A percentile compares a stretch with the other conserved stretches of the same genome.
Evolutionary conservation across 148 eudicot species (phyloP).

Genomic region (Camellia japonica): DNA sequence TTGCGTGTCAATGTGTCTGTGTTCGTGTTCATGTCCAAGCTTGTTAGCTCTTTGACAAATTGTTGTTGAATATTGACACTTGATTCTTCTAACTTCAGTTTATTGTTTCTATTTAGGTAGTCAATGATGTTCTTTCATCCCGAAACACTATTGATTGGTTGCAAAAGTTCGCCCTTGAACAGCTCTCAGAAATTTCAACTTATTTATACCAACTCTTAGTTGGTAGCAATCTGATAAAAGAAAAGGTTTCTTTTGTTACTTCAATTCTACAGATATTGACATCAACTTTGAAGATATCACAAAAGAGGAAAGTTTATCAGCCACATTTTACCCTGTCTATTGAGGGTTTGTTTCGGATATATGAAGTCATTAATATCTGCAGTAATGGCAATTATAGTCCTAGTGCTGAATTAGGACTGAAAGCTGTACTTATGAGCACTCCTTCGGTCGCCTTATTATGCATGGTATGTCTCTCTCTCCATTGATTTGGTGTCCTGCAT

Average conservation of each 20-base stretch:
- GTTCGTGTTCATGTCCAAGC: too few relatives aligned
- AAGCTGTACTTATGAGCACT: slow-evolving; percentile 61
- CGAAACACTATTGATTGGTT: slow-evolving; percentile 57
- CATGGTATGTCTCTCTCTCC: slow-evolving; percentile 50
- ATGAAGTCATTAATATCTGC: slow-evolving; percentile 43
- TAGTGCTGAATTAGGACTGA: slow-evolving; percentile 54
- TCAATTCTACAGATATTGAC: slow-evolving; percentile 45
- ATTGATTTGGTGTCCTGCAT: slow-evolving; percentile 5
- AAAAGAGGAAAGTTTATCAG: slow-evolving; percentile 49
- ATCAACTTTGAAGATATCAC: slow-evolving; percentile 62
- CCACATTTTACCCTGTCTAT: slow-evolving; percentile 68
- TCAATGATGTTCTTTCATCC: slow-evolving; percentile 42
- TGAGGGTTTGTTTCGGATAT: slow-evolving; percentile 53
- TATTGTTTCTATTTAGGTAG: slow-evolving; percentile 41
- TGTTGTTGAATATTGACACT: background rate
- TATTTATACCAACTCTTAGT: slow-evolving; percentile 56
- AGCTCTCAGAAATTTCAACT: slow-evolving; percentile 74
- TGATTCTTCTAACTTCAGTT: slow-evolving; percentile 1
- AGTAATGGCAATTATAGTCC: slow-evolving; percentile 24
- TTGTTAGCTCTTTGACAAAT: background rate
- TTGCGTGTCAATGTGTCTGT: too few relatives aligned
- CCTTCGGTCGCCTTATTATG: slow-evolving; percentile 49
- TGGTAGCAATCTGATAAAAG: slow-evolving; percentile 33
- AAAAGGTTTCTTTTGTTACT: slow-evolving; percentile 21
- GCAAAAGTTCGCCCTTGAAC: slow-evolving; percentile 63